These are phyloP conservation scores for Pisolithus thermaeus DNA, from an alignment of 1,284 basidiomycete genomes.

Conservation along the genomic window DNA sequence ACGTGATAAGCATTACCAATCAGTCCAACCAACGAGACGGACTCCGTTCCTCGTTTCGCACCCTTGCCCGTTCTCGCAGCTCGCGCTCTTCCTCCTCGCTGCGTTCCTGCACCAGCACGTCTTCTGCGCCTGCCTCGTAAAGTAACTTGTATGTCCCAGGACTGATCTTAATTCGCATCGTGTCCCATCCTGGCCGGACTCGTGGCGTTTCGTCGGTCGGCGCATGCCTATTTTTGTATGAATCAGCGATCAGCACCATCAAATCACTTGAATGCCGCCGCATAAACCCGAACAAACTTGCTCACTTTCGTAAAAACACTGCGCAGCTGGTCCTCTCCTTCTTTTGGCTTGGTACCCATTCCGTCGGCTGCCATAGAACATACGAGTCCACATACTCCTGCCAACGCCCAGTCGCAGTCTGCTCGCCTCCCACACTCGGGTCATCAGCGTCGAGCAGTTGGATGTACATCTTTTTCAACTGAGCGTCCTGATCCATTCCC, in stretches of 20 bases:
- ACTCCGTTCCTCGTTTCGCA: constrained; percentile 48
- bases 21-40: constrained; percentile 33
- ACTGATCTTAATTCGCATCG: constrained; percentile 58
- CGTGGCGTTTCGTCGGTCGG: constrained; percentile 19
- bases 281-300: not conserved
- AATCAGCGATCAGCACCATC: constrained; percentile 5
- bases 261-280: not conserved
- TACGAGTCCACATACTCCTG: constrained; percentile 86
- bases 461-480: constrained; percentile 61
- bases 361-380: constrained; percentile 65
- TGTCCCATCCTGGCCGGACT: constrained; percentile 26
- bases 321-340: constrained; percentile 34
- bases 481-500: constrained; percentile 45
- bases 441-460: constrained; percentile 80
- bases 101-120: constrained; percentile 38
- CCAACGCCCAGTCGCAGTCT: constrained; percentile 56
- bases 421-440: constrained; percentile 60
- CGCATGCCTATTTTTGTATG: constrained; percentile 34
- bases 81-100: constrained; percentile 33
- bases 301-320: constrained; percentile 46
- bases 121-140: constrained; percentile 63
- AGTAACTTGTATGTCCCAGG: constrained; percentile 67
- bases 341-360: constrained; percentile 52
- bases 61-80: constrained; percentile 39
- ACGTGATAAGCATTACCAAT: not conserved